Percentiles rank a stretch among this genome's conserved stretches.
Evolutionary conservation across 2,329 filamentous ascomycete species (phyloP).

Genomic region (Pseudofabraea citricarpa): DNA sequence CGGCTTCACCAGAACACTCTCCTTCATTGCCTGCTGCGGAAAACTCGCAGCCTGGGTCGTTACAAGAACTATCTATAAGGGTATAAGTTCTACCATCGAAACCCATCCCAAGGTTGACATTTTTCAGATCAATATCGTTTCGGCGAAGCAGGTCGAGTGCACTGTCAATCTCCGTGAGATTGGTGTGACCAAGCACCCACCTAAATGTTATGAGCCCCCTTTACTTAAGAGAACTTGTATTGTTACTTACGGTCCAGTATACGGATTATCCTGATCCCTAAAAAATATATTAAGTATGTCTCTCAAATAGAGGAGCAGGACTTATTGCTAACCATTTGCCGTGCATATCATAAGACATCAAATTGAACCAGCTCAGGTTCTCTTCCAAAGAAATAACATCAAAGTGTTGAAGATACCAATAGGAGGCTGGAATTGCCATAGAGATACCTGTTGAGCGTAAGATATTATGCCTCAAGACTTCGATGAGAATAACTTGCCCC

Average conservation of each 20-base stretch:
- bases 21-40: neutral
- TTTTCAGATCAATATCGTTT: slow-evolving; percentile 32
- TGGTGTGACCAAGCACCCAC: slow-evolving; percentile 31
- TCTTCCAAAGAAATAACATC: slow-evolving; percentile 6
- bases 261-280: slow-evolving; percentile 15
- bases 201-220: too few relatives aligned
- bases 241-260: too few relatives aligned
- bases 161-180: slow-evolving; percentile 40
- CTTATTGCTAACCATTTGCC: too few relatives aligned
- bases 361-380: slow-evolving; percentile 26
- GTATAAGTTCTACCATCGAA: slow-evolving; percentile 38
- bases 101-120: slow-evolving; percentile 39
- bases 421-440: neutral
- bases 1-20: neutral
- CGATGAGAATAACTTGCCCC: too few relatives aligned
- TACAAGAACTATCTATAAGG: slow-evolving; percentile 16
- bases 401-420: neutral
- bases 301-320: too few relatives aligned
- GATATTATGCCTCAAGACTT: too few relatives aligned
- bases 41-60: slow-evolving; percentile 15
- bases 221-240: too few relatives aligned
- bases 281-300: too few relatives aligned
- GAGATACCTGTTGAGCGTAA: neutral
- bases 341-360: slow-evolving; percentile 22
- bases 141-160: slow-evolving; percentile 41